Base-by-base conservation (phyloP, 1,284 basidiomycete genomes). In the Chiua sp. region DNA sequence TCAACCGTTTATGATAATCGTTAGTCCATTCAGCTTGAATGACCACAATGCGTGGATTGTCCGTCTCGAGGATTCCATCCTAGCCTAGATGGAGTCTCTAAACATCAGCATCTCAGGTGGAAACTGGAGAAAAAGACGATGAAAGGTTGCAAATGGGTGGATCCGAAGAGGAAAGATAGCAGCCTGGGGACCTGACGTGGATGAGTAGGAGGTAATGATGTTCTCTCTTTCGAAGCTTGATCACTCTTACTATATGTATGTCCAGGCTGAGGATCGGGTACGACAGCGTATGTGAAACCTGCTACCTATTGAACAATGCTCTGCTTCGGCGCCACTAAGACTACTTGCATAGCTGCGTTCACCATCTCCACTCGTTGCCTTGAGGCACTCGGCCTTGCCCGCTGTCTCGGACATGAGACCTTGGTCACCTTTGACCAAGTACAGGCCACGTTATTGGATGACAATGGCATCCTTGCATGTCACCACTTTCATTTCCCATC, bases 371-470 rank as follows among this genome's bases (percentile, higher is more conserved):
- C 77, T 86, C 35, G 73, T 79, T 50, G 85, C 91, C 2, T 98
- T 65, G 97, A 99, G 74, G 96, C 92, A 0, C 79, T 96, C 59
- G 92, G 93, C 63, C 96, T 98, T 73, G 84, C 92, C 15, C 86
- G 97, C 75, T 98, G 93, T 72, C 83, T 98, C 37, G 86, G 94
- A 63, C 81, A 89, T 62, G 82, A 83, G 15, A 78, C 82, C 3
- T 78, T 98, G 56, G 87, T 98, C 61, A 83, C 89, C 1, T 89
- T 87, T 51, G 75, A 79, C 16, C 81, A 92, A 62, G 88, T 94
- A 5, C 92, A 95, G 70, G 67, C 77, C 30, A 80, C 84, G 0
- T 73, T 96, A 26, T 81, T 79, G 30, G 87, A 89, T 68, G 75
- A 81, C 4, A 75, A 83, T 33, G 89, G 87, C 30, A 74, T 79